Conservation (phyloP, 2,329 filamentous ascomycete species). For the Passalora sequoiae region DNA sequence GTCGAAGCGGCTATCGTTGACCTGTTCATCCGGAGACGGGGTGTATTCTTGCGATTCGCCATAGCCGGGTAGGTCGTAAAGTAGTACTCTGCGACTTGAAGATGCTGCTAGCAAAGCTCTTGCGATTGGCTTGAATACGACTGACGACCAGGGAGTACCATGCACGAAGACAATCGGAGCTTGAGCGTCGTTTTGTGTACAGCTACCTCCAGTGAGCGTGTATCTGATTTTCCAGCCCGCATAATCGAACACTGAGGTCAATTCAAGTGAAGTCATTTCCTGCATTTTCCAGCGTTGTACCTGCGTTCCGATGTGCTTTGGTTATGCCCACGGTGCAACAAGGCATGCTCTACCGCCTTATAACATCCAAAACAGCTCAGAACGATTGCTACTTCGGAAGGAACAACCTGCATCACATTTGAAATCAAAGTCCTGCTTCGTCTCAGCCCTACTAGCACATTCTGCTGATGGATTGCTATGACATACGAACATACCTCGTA, state of each 20-base stretch:
- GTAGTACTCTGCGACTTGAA: constrained; percentile 34
- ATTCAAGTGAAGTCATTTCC: no score
- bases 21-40: constrained; percentile 19
- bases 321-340: no score
- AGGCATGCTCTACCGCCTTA: no score
- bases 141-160: constrained; percentile 46
- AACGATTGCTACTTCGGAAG: no score
- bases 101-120: constrained; percentile 32
- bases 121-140: constrained; percentile 37
- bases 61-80: constrained; percentile 46
- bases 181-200: constrained; percentile 22
- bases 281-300: no score
- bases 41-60: constrained; percentile 34
- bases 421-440: no score
- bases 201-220: constrained; percentile 22
- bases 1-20: constrained; percentile 16
- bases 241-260: not conserved
- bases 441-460: no score
- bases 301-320: no score
- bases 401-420: no score
- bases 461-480: no score
- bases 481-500: no score
- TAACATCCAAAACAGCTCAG: no score
- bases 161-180: constrained; percentile 43
- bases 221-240: constrained; percentile 19